Evolutionary conservation across 805 yeast species (phyloP).

Genomic region (Hanseniaspora vineae): DNA sequence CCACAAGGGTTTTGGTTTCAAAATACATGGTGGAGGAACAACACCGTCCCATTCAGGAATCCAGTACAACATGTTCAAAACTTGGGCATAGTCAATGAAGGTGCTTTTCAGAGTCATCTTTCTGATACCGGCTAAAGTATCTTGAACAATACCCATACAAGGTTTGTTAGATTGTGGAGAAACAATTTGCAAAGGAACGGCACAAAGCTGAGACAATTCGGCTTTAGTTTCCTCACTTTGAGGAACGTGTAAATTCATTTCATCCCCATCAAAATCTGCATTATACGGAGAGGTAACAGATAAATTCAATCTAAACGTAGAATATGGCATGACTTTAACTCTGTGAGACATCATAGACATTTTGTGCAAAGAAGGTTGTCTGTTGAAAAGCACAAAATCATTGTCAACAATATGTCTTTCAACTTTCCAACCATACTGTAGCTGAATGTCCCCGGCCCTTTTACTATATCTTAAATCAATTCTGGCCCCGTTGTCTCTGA

Average conservation of each 20-base stretch:
- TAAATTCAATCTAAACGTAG: conserved; percentile 90
- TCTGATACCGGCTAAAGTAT: conserved; percentile 92
- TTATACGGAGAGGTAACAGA: conserved; percentile 99
- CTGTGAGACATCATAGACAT: conserved; percentile 99
- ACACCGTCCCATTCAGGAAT: conserved; percentile 98
- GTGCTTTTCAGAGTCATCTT: conserved; percentile 87
- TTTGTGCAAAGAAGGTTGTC: conserved; percentile 98
- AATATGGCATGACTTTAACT: conserved; percentile 97
- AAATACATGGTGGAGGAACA: conserved; percentile 86
- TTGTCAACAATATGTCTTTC: conserved; percentile 96
- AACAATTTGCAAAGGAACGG: conserved; percentile 94
- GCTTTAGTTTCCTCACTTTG: conserved; percentile 97
- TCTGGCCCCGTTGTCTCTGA: conserved; percentile 97
- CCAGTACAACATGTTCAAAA: conserved; percentile 95
- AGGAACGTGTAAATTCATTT: conserved; percentile 98
- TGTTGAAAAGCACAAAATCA: conserved; percentile 95
- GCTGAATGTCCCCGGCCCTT: conserved; percentile 94
- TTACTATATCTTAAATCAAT: conserved; percentile 93
- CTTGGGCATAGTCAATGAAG: conserved; percentile 83
- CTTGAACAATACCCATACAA: conserved; percentile 99
- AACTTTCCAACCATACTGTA: conserved; percentile 98
- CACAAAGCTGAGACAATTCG: conserved; percentile 86
- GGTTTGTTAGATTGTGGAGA: conserved; percentile 98
- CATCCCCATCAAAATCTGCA: conserved; percentile 99
- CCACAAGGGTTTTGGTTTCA: conserved; percentile 95